Conservation (phyloP, 345 rosid species). For the Pugionium dolabratum region DNA sequence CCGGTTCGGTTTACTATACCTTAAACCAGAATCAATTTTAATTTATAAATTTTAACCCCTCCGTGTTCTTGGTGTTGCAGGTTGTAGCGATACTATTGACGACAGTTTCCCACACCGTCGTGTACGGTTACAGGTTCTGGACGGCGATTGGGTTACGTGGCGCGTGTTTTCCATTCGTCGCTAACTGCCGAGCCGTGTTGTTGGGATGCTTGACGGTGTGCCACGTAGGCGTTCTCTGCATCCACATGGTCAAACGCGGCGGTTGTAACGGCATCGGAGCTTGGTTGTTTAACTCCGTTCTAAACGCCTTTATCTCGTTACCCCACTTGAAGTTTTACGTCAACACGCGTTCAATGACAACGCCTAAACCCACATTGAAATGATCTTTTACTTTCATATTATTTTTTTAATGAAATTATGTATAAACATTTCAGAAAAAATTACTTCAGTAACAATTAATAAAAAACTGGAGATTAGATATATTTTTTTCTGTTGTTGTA, state of each 20-base stretch:
- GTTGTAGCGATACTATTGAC: constrained; percentile 69
- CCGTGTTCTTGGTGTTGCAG: constrained; percentile 37
- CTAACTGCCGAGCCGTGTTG: constrained; percentile 60
- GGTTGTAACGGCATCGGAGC: constrained; percentile 95
- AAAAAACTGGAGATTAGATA: too few species aligned
- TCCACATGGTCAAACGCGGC: constrained; percentile 71
- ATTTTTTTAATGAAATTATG: too few species aligned
- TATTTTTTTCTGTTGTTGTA: too few species aligned
- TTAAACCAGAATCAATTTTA: neutral
- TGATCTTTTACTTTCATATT: neutral
- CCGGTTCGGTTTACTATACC: constrained; percentile 18
- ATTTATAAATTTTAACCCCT: constrained; percentile 1
- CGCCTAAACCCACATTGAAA: neutral
- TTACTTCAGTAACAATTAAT: too few species aligned
- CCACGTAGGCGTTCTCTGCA: constrained; percentile 72
- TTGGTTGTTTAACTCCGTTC: constrained; percentile 78
- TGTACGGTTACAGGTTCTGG: constrained; percentile 96
- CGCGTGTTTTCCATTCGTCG: constrained; percentile 74
- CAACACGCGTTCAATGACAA: constrained; percentile 38
- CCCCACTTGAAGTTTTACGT: constrained; percentile 68
- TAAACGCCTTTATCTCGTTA: constrained; percentile 62
- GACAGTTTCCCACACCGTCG: constrained; percentile 65
- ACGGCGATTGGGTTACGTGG: constrained; percentile 72
- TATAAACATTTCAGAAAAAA: too few species aligned
- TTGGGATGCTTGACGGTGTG: constrained; percentile 66